Percentiles rank a stretch among this genome's conserved stretches.
Conservation (phyloP, 345 rosid species). For the Eucalyptus rudis region DNA sequence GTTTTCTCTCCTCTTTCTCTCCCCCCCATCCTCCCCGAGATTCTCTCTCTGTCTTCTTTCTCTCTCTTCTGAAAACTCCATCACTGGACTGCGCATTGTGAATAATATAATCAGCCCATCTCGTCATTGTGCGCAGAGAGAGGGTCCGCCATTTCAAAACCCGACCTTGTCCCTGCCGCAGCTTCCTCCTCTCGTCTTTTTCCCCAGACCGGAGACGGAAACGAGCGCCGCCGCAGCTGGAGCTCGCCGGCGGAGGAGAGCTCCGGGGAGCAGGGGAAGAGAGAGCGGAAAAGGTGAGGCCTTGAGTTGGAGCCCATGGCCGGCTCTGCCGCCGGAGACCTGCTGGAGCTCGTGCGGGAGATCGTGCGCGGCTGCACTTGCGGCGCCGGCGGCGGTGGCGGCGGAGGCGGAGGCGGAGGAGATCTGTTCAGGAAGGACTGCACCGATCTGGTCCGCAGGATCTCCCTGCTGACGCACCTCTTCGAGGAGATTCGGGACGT, state of each 20-base stretch:
- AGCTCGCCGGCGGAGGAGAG: background rate
- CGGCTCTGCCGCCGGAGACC: conserved; percentile 2
- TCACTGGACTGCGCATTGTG: background rate
- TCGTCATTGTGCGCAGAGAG: background rate
- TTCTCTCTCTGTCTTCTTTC: background rate
- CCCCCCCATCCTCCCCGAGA: background rate
- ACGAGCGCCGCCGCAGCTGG: background rate
- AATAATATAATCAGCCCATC: background rate
- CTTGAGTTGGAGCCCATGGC: background rate
- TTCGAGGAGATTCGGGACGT: conserved; percentile 68
- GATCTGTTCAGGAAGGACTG: conserved; percentile 57
- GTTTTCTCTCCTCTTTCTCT: background rate
- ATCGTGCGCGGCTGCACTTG: background rate
- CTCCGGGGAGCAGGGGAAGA: background rate
- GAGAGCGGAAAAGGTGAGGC: background rate
- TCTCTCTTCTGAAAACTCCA: background rate
- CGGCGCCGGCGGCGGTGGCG: background rate
- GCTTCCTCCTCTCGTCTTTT: background rate
- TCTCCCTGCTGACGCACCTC: conserved; percentile 53
- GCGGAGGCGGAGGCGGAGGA: background rate
- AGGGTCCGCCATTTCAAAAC: background rate
- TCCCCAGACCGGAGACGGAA: background rate
- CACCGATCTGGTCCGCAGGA: conserved; percentile 71
- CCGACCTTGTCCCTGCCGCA: background rate
- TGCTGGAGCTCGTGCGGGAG: conserved; percentile 3